These are phyloP conservation scores for Pythium aphanidermatum DNA, from an alignment of 352 stramenopile genomes.

Conservation along the genomic window DNA sequence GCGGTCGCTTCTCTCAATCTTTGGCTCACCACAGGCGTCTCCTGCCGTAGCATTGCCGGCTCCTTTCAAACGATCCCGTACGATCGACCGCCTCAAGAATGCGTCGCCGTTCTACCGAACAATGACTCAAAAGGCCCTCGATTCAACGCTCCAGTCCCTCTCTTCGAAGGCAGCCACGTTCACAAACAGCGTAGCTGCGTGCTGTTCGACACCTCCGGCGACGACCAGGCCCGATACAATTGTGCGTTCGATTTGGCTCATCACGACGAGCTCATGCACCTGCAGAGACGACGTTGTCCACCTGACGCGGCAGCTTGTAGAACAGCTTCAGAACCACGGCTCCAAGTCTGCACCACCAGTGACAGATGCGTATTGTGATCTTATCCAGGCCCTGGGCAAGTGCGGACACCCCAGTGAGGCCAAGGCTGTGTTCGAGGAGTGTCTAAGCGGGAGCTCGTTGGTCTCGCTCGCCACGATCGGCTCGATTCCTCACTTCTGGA, in stretches of 20 bases:
- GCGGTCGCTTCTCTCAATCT: conserved; percentile 6
- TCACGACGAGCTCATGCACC: conserved; percentile 24
- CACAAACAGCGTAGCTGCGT: not conserved
- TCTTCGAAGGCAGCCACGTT: conserved; percentile 4
- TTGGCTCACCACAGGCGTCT: conserved; percentile 1
- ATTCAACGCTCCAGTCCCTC: conserved; percentile 14
- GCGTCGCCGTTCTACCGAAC: conserved; percentile 29
- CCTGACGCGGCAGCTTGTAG: conserved; percentile 22
- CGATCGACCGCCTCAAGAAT: conserved; percentile 28
- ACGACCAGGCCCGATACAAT: conserved; percentile 11
- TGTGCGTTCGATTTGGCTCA: conserved; percentile 31
- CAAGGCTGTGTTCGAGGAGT: conserved; percentile 47
- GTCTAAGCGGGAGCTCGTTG: conserved; percentile 22
- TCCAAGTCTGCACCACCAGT: conserved; percentile 18
- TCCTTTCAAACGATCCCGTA: conserved; percentile 33
- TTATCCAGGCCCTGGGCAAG: conserved; percentile 30
- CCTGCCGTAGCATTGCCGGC: not conserved
- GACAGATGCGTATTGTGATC: conserved; percentile 25
- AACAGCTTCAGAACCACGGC: conserved; percentile 12
- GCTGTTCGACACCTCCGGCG: conserved; percentile 1
- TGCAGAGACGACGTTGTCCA: conserved; percentile 19
- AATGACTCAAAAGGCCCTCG: conserved; percentile 31
- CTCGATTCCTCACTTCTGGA: conserved; percentile 27
- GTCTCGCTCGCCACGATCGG: conserved; percentile 26
- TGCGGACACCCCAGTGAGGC: conserved; percentile 37